Percentiles rank a stretch among this genome's conserved stretches.
These are phyloP conservation scores for Euphorbia schlechtendalii DNA, from an alignment of 441 rosid genomes.

Conservation along the genomic window DNA sequence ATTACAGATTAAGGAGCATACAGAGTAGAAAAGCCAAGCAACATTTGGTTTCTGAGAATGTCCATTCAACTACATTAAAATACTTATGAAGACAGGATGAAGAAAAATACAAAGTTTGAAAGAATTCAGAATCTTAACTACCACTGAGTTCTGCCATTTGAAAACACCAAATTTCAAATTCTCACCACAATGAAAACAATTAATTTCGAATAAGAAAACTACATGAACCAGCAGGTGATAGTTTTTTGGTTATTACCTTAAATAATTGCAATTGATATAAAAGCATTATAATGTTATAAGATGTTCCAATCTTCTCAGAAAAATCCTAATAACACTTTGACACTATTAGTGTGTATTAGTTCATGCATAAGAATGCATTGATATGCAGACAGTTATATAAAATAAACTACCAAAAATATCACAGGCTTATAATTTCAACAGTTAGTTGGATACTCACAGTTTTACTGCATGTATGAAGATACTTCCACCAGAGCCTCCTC, in stretches of 20 bases:
- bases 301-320: not conserved
- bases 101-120: not conserved
- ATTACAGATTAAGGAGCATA: not conserved
- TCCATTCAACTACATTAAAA: not conserved
- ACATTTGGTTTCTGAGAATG: not conserved
- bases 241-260: not conserved
- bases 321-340: not conserved
- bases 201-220: not conserved
- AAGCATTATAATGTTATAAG: not conserved
- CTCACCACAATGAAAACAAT: not conserved
- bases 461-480: conserved; percentile 55
- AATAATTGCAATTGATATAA: not conserved
- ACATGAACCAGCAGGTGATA: not conserved
- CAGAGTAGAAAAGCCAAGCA: not conserved
- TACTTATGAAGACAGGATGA: not conserved
- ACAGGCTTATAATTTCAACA: conserved; percentile 8
- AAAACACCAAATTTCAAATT: not conserved
- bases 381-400: not conserved
- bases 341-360: not conserved
- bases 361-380: conserved; percentile 8
- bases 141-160: conserved; percentile 1
- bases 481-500: conserved; percentile 99
- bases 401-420: conserved; percentile 6
- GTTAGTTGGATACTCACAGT: conserved; percentile 53
- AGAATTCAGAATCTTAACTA: not conserved